Percentiles rank a stretch among this genome's conserved stretches.
Conservation (phyloP, 805 yeast genomes). For the Starmerella sp. region DNA sequence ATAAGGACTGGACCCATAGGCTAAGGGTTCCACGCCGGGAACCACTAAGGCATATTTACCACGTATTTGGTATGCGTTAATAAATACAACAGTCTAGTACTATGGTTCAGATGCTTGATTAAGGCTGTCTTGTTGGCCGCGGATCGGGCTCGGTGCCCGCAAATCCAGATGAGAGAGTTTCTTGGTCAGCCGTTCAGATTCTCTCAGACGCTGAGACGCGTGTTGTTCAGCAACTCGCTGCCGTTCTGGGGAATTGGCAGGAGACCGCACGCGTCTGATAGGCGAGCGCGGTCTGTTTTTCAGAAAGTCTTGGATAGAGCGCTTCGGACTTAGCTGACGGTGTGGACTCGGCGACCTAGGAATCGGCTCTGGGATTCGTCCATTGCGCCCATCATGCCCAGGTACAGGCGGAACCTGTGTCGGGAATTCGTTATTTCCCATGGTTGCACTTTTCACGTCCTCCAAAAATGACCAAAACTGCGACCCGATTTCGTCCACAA, state of each 20-base stretch:
- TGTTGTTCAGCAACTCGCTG: constrained; percentile 3
- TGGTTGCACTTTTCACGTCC: constrained; percentile 29
- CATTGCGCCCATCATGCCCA: neutral
- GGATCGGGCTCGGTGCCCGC: constrained; percentile 4
- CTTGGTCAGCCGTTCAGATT: constrained; percentile 9
- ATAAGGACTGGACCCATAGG: neutral
- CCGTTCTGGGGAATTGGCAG: constrained; percentile 3
- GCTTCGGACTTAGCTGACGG: constrained; percentile 12
- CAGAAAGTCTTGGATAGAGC: constrained; percentile 15
- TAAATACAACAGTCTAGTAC: neutral
- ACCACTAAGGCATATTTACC: no score
- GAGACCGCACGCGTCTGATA: constrained; percentile 8
- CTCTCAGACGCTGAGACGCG: constrained; percentile 12
- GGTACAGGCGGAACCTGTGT: neutral
- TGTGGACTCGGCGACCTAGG: constrained; percentile 10
- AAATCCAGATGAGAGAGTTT: constrained; percentile 15
- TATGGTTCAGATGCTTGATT: neutral
- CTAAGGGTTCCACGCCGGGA: no score
- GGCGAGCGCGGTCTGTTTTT: constrained; percentile 13
- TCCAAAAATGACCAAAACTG: constrained; percentile 31
- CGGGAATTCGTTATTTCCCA: constrained; percentile 26
- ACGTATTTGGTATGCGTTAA: neutral
- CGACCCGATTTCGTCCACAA: constrained; percentile 28
- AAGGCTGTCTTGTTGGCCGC: neutral
- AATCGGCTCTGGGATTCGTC: neutral